Percentiles rank a stretch among this genome's conserved stretches.
Evolutionary conservation across 1,139 yeast genomes (phyloP).

Genomic region (Candida gigantensis): DNA sequence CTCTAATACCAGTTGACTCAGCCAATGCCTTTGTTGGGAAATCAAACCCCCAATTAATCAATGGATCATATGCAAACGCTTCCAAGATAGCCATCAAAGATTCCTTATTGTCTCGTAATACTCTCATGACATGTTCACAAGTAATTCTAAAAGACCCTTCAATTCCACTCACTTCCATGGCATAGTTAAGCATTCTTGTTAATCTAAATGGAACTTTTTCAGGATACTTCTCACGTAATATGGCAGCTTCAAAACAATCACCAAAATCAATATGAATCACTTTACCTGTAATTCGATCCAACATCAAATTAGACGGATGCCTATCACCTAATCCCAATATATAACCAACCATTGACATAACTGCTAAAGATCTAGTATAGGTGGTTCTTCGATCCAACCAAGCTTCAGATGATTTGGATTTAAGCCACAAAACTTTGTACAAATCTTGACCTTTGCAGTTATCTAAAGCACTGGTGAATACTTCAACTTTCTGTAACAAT

Average conservation of each 20-base stretch:
- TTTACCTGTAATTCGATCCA: conserved; percentile 91
- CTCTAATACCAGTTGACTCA: conserved; percentile 68
- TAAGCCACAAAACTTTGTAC: conserved; percentile 93
- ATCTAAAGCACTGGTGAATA: conserved; percentile 92
- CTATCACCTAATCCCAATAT: conserved; percentile 96
- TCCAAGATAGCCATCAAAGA: conserved; percentile 97
- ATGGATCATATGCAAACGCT: conserved; percentile 98
- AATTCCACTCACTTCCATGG: conserved; percentile 98
- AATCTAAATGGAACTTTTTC: conserved; percentile 97
- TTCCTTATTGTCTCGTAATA: conserved; percentile 88
- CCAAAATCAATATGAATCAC: conserved; percentile 98
- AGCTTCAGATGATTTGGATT: conserved; percentile 92
- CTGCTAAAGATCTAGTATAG: conserved; percentile 92
- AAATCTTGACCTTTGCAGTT: conserved; percentile 96
- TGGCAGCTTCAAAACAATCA: conserved; percentile 98
- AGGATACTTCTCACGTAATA: conserved; percentile 92
- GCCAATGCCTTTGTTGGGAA: conserved; percentile 80
- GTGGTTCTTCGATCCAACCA: conserved; percentile 98
- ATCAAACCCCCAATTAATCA: conserved; percentile 98
- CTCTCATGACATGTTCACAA: conserved; percentile 96
- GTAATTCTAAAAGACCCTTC: conserved; percentile 97
- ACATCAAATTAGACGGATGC: conserved; percentile 96
- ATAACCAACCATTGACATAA: conserved; percentile 98
- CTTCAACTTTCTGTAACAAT: conserved; percentile 89
- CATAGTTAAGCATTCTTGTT: conserved; percentile 95